phyloP scores from a whole-genome alignment of 2,329 filamentous ascomycete genomes.

The Keithomyces neogunnii region DNA sequence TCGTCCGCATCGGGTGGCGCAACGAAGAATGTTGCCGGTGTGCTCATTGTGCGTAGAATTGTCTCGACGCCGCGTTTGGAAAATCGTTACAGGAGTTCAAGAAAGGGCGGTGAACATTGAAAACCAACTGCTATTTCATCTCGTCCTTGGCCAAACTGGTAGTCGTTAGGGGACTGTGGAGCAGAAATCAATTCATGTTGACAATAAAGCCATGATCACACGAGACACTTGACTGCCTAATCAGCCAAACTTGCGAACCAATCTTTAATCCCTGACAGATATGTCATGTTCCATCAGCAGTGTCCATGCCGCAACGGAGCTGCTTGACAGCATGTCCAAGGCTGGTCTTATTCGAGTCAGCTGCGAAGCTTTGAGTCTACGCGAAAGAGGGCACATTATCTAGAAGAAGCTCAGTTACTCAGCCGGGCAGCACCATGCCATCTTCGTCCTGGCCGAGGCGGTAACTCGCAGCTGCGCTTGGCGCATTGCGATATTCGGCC shows the following conservation, averaged over 20 bases:
- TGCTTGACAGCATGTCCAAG: conserved; percentile 1
- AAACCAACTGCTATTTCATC: no score
- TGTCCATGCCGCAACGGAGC: not conserved
- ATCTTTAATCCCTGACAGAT: not conserved
- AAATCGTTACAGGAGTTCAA: no score
- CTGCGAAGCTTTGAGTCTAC: not conserved
- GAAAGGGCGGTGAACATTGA: no score
- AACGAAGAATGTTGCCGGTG: no score
- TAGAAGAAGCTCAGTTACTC: conserved; percentile 4
- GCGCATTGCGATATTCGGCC: conserved; percentile 8
- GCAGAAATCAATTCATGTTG: no score
- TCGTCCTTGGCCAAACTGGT: no score
- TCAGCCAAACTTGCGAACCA: not conserved
- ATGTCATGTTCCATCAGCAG: not conserved
- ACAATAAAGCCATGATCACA: no score
- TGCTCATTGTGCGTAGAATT: no score
- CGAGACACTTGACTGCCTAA: no score
- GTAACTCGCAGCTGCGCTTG: conserved; percentile 7
- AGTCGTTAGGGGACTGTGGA: no score
- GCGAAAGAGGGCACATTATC: not conserved
- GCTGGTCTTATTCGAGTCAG: not conserved
- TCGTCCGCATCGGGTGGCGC: no score
- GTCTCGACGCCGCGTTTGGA: no score
- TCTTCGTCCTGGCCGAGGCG: conserved; percentile 7
- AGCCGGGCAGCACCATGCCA: conserved; percentile 8